Conservation (phyloP, 2,329 filamentous ascomycete genomes). For the Phyllosticta paracitricarpa region DNA sequence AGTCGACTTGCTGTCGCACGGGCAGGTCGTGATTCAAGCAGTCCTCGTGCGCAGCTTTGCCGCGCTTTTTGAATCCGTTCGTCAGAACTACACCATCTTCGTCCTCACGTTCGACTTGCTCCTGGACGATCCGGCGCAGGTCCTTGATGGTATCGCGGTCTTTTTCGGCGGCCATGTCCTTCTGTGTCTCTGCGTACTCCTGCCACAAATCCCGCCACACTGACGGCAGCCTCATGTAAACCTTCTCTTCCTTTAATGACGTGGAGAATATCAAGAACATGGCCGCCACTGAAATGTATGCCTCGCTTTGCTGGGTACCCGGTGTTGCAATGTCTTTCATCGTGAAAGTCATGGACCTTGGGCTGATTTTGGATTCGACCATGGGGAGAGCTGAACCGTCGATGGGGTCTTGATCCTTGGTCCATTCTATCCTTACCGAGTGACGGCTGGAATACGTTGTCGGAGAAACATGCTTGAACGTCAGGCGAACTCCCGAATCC, state of each 20-base stretch:
- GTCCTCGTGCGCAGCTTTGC: slow-evolving; percentile 18
- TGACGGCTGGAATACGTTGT: slow-evolving; percentile 68
- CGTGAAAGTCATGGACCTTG: slow-evolving; percentile 49
- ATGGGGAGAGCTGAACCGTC: slow-evolving; percentile 33
- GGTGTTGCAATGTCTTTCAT: slow-evolving; percentile 69
- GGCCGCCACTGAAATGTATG: slow-evolving; percentile 70
- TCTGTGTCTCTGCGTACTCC: slow-evolving; percentile 63
- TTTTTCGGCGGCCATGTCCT: slow-evolving; percentile 55
- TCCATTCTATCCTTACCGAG: slow-evolving; percentile 66
- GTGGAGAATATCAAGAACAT: slow-evolving; percentile 72
- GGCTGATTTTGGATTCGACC: slow-evolving; percentile 35
- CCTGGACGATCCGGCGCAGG: slow-evolving; percentile 60
- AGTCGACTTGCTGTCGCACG: slow-evolving; percentile 6
- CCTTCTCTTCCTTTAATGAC: slow-evolving; percentile 78
- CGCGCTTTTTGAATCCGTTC: slow-evolving; percentile 55
- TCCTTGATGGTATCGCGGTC: slow-evolving; percentile 61
- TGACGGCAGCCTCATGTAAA: slow-evolving; percentile 65
- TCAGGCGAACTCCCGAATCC: slow-evolving; percentile 59
- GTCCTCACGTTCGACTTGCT: slow-evolving; percentile 48
- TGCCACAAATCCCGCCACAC: slow-evolving; percentile 79
- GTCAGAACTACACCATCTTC: slow-evolving; percentile 55
- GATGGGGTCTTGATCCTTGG: slow-evolving; percentile 54
- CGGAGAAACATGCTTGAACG: slow-evolving; percentile 60
- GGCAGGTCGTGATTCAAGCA: slow-evolving; percentile 4
- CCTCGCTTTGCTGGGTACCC: slow-evolving; percentile 72